A percentile compares a stretch with the other conserved stretches of the same genome.
Evolutionary conservation across 2,329 filamentous ascomycete genomes (phyloP).

Genomic region (Aspergillus jensenii): DNA sequence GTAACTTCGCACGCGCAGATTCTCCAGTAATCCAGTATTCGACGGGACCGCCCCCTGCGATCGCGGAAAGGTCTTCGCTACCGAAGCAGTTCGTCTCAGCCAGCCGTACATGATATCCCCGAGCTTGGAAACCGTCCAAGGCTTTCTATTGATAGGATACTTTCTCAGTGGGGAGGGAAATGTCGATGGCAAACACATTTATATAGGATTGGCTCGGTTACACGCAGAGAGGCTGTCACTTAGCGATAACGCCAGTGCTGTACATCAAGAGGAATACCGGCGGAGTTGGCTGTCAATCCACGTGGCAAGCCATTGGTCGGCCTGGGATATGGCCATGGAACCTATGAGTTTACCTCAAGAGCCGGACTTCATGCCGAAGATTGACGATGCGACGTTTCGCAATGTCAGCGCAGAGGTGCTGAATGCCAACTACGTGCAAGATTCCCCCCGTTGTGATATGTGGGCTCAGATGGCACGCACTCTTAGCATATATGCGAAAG

Average conservation of each 20-base stretch:
- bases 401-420: constrained; percentile 9
- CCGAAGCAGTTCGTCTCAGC: constrained; percentile 13
- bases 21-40: constrained; percentile 17
- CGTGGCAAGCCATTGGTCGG: constrained; percentile 21
- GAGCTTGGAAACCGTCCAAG: constrained; percentile 20
- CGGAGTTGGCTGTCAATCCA: constrained; percentile 22
- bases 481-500: constrained; percentile 18
- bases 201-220: constrained; percentile 20
- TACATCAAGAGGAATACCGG: constrained; percentile 17
- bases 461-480: constrained; percentile 23
- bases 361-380: constrained; percentile 4
- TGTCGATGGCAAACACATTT: constrained; percentile 19
- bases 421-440: not conserved
- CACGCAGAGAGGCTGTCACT: constrained; percentile 20
- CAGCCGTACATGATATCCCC: constrained; percentile 16
- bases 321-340: constrained; percentile 21
- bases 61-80: constrained; percentile 16
- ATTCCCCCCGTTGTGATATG: constrained; percentile 17
- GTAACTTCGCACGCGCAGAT: constrained; percentile 11
- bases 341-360: constrained; percentile 6
- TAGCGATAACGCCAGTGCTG: not conserved
- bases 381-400: constrained; percentile 23
- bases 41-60: constrained; percentile 10
- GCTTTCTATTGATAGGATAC: constrained; percentile 18
- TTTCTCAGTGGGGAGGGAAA: constrained; percentile 21